phyloP scores from a whole-genome alignment of 306 rosid species.

The Dicorynia guianensis region DNA sequence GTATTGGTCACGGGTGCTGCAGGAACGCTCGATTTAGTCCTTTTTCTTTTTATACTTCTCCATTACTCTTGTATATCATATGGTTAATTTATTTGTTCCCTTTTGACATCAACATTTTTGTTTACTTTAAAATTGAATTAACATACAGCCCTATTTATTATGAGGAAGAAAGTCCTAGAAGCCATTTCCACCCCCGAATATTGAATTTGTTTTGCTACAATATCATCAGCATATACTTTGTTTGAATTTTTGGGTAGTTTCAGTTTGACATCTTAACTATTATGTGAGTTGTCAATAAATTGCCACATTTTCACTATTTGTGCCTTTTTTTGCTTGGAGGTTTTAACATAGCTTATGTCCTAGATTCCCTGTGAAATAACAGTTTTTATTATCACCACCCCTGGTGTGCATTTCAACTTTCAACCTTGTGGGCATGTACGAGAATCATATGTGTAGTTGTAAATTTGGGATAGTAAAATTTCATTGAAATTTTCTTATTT shows the following conservation, averaged over 20 bases:
- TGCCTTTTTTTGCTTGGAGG: background rate
- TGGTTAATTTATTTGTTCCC: too few relatives aligned
- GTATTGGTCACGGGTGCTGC: constrained; percentile 88
- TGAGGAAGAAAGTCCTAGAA: background rate
- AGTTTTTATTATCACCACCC: background rate
- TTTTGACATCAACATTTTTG: background rate
- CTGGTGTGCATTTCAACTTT: background rate
- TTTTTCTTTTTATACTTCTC: background rate
- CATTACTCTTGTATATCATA: background rate
- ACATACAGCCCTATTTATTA: background rate
- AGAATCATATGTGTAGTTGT: background rate
- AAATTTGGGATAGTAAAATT: background rate
- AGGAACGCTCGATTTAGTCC: constrained; percentile 57
- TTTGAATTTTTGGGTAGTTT: background rate
- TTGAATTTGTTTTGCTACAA: background rate
- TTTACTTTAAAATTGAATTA: background rate
- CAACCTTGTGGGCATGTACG: background rate
- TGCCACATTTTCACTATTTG: background rate
- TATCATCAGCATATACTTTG: background rate
- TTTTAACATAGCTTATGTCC: background rate
- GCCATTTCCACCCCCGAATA: background rate
- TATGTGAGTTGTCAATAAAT: background rate
- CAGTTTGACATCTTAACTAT: background rate
- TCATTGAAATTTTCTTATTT: constrained; percentile 1
- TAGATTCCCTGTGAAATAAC: background rate